Base-by-base conservation (phyloP, 1,284 basidiomycete genomes). In the Tetrapyrgos nigripes region DNA sequence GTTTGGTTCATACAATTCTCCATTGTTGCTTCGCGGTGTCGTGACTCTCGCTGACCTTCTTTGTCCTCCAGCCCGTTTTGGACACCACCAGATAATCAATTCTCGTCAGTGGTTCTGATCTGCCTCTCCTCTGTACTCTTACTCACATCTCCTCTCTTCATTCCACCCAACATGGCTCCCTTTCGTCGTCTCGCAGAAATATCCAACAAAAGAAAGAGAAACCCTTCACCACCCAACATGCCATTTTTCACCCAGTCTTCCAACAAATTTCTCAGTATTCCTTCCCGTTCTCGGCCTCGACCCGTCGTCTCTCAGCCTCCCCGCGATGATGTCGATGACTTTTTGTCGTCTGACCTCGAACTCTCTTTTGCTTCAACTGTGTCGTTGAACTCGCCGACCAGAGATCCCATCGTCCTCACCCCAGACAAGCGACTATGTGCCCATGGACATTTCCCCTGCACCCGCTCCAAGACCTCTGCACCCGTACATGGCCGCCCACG, bases 401-500 rank as follows among this genome's bases (percentile, higher is more conserved):
- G 74, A 51, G 76, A 81, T 27, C 66, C 75, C 57, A 68, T 78
- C 57, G 71, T 75, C 47, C 70, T 87, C 57, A 66, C 79, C 28
- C 73, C 79, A 33, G 82, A 85, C n/a, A 35, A 73, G 71, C 59
- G 79, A 77, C 56, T 79, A 74, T 60, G 76, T 79, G 61, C 82
- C 88, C 3, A 93, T 93, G 91, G 91, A 93, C 67, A 88, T 92
- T 46, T 92, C 91, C 3, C 91, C 91, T 13, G 82, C 81, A 14
- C 88, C 83, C 33, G 59, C 75, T 48, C 57, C 71, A 53, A 74
- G 72, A 62, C 73, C 26, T 50, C 64, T 43, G 47, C 63, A 52
- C 24, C 52, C 29, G 65, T 66, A 28, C 65, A 49, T 43, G 68
- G 68, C 43, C 82, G 87, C 28, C 85, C 86, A 2, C 82, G 86